Conservation (phyloP, 768 basidiomycete genomes). For the Tubosaeta brunneosetosa region DNA sequence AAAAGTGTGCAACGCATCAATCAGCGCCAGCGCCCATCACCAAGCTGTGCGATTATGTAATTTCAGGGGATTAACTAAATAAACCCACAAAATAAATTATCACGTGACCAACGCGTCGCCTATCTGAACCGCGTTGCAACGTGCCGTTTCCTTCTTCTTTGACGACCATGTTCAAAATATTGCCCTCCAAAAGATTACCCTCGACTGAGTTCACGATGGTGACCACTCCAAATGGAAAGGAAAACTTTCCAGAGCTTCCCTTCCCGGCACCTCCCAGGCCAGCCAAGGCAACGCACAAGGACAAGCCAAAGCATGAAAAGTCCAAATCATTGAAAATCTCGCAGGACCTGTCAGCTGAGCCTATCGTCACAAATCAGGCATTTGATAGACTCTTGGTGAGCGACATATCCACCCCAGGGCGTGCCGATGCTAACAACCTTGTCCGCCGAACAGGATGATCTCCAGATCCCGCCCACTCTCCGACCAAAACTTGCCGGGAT, state of each 20-base stretch:
- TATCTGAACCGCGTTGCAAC: constrained; percentile 29
- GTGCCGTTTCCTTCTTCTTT: not conserved
- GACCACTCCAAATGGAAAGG: constrained; percentile 56
- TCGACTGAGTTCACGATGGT: constrained; percentile 73
- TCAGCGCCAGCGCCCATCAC: constrained; percentile 15
- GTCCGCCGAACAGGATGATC: constrained; percentile 58
- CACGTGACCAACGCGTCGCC: constrained; percentile 32
- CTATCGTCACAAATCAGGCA: constrained; percentile 52
- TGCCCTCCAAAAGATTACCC: constrained; percentile 62
- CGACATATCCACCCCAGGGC: not conserved
- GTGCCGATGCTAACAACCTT: not conserved
- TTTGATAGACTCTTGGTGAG: constrained; percentile 81
- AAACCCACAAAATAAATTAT: constrained; percentile 20
- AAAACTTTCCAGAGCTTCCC: constrained; percentile 54
- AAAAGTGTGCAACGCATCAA: constrained; percentile 9
- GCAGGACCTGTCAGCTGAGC: constrained; percentile 34
- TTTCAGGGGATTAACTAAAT: not conserved
- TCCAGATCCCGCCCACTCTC: constrained; percentile 77
- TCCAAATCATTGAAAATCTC: constrained; percentile 41
- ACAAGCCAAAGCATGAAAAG: constrained; percentile 38
- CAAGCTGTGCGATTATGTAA: constrained; percentile 17
- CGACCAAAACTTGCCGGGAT: constrained; percentile 76
- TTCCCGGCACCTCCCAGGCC: constrained; percentile 30
- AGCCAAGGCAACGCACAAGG: constrained; percentile 18
- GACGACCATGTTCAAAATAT: constrained; percentile 71